Evolutionary conservation across 2,329 filamentous ascomycete genomes (phyloP), one percentile per base, ranked within the genome.

Genomic region (Xylariaceae sp.): DNA sequence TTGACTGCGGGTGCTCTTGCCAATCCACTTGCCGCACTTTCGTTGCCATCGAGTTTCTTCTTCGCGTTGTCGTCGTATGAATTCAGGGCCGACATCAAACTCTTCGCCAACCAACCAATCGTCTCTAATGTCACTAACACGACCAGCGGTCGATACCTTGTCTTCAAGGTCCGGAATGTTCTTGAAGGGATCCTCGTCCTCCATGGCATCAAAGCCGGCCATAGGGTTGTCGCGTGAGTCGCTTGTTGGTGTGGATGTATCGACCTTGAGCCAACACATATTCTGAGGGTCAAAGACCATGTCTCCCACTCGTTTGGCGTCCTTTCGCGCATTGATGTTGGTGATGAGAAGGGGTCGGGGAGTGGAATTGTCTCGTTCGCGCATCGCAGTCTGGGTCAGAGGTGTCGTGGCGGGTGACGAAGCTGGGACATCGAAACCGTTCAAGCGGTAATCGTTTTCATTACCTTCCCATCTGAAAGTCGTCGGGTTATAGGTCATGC

Each of bases 201-300:
- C 89, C 14, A 89, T 72, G 18, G 85, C 87, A 51, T 89, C 82
- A 53, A 86, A 83, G 0, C 79, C 79, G 57, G 86, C 82, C 72
- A 86, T 76, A 2, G 80, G 75, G 62, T 86, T 83, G 41, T 76
- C 74, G 10, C 72, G 69, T 16, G 82, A 77, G 1, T 76, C 74
- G 53, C 73, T 75, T 40, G 71, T 63, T 46, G 75, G 75, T n/a
- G 69, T 68, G 31, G 78, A 68, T 16, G 75, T 70, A 43, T 79
- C 76, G 56, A 94, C 77, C 70, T 96, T 97, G 51, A 97, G 80
- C 94, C 94, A 99, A 69, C 91, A 95, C 93, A 99, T 97, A 62
- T 90, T 90, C 57, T 90, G 87, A 3, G 94, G 94, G 66, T 99
- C 94, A 68, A 97, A 99, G 10, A 97, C 88, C 94, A 99, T 99